These are phyloP conservation scores for Cymodocea nodosa DNA, from an alignment of 116 monocot genomes.

Conservation along the genomic window DNA sequence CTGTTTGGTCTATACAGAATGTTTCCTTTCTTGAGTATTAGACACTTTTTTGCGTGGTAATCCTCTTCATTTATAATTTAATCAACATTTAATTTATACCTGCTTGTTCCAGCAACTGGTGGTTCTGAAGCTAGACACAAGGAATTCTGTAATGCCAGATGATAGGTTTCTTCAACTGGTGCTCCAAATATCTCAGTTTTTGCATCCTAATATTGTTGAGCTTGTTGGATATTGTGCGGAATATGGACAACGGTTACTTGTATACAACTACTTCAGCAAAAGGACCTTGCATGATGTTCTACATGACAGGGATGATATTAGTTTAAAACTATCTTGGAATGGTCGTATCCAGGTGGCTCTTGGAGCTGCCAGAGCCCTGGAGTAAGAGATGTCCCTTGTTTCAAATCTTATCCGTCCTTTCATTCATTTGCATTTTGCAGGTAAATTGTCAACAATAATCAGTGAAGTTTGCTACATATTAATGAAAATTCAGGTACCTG, in stretches of 20 bases:
- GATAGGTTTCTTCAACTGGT: slow-evolving; percentile 55
- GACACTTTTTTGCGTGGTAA: neutral
- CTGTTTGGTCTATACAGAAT: neutral
- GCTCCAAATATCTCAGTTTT: slow-evolving; percentile 37
- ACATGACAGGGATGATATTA: slow-evolving; percentile 49
- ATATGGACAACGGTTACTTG: slow-evolving; percentile 63
- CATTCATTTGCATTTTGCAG: neutral
- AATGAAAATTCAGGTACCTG: slow-evolving; percentile 52
- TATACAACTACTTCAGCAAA: slow-evolving; percentile 56
- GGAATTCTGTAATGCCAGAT: slow-evolving; percentile 19
- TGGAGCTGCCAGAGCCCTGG: slow-evolving; percentile 76
- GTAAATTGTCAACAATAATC: neutral
- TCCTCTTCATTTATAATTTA: neutral
- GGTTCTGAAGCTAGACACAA: slow-evolving; percentile 56
- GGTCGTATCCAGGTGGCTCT: slow-evolving; percentile 67
- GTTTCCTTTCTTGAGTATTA: neutral
- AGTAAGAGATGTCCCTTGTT: slow-evolving; percentile 14
- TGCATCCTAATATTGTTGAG: slow-evolving; percentile 64
- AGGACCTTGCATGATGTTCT: slow-evolving; percentile 55
- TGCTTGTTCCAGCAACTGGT: slow-evolving; percentile 41
- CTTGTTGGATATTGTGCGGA: slow-evolving; percentile 89
- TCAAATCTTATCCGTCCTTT: neutral
- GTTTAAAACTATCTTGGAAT: slow-evolving; percentile 65
- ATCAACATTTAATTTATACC: neutral
- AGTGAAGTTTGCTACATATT: neutral